These are phyloP conservation scores for Pistacia integerrima DNA, from an alignment of 345 rosid species.

Conservation along the genomic window DNA sequence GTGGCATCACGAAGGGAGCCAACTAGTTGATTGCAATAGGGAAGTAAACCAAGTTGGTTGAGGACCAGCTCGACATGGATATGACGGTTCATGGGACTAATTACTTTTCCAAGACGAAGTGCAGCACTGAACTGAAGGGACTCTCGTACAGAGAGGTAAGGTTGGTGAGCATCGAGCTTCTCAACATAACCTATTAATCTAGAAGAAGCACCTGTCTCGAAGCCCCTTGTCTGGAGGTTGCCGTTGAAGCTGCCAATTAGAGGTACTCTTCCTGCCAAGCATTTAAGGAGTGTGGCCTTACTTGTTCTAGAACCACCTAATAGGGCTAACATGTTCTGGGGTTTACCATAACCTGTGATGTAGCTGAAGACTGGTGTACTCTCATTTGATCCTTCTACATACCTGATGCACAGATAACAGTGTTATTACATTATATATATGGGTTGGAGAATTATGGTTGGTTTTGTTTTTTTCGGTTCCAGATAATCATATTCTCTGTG, in stretches of 20 bases:
- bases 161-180: conserved; percentile 36
- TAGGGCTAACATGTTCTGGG: conserved; percentile 29
- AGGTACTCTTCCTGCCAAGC: conserved; percentile 39
- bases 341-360: conserved; percentile 29
- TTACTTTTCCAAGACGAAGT: conserved; percentile 28
- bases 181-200: conserved; percentile 34
- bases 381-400: conserved; percentile 13
- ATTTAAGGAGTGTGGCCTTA: conserved; percentile 32
- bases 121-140: conserved; percentile 43
- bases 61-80: conserved; percentile 39
- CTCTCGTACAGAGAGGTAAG: conserved; percentile 38
- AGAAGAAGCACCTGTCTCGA: conserved; percentile 19
- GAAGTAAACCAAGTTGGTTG: conserved; percentile 34
- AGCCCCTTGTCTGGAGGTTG: conserved; percentile 20
- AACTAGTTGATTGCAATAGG: conserved; percentile 34
- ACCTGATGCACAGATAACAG: conserved; percentile 20
- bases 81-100: conserved; percentile 3
- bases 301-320: conserved; percentile 30
- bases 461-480: too few relatives aligned
- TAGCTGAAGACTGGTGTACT: conserved; percentile 25
- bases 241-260: conserved; percentile 12
- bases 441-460: neutral
- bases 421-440: neutral
- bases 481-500: too few relatives aligned
- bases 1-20: conserved; percentile 34